Evolutionary conservation across 345 rosid genomes (phyloP).

Genomic region (Kernera saxatilis): DNA sequence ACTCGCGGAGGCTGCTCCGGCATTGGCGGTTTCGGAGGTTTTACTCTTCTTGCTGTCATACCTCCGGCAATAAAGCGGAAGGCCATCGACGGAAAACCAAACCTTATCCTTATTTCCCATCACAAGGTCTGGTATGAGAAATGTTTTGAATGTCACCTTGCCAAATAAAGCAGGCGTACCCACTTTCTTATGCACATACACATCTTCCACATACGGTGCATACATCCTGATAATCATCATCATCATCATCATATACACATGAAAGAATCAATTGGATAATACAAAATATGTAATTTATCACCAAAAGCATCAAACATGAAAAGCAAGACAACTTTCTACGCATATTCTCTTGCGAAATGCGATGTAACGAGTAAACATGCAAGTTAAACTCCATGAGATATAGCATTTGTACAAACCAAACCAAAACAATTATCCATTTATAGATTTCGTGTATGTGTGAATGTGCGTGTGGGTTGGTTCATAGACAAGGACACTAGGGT

Average conservation of each 20-base stretch:
- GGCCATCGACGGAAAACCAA: neutral
- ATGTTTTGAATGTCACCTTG: neutral
- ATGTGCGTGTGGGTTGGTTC: neutral
- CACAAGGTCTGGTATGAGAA: neutral
- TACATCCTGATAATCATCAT: neutral
- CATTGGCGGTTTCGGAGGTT: too few relatives aligned
- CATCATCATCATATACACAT: neutral
- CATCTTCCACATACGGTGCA: neutral
- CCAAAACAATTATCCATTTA: neutral
- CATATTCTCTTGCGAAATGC: neutral
- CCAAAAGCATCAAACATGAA: neutral
- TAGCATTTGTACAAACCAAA: neutral
- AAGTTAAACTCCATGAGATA: neutral
- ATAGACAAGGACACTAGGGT: neutral
- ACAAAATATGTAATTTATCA: neutral
- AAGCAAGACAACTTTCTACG: neutral
- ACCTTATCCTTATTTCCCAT: neutral
- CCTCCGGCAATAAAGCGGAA: neutral
- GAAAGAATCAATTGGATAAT: neutral
- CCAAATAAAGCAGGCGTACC: constrained; percentile 12
- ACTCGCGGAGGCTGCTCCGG: neutral
- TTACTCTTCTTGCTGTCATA: neutral
- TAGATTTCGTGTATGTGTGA: neutral
- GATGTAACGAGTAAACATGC: neutral
- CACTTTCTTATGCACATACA: too few relatives aligned